phyloP scores from a whole-genome alignment of 257 asterid genomes.

The Rauvolfia tetraphylla region DNA sequence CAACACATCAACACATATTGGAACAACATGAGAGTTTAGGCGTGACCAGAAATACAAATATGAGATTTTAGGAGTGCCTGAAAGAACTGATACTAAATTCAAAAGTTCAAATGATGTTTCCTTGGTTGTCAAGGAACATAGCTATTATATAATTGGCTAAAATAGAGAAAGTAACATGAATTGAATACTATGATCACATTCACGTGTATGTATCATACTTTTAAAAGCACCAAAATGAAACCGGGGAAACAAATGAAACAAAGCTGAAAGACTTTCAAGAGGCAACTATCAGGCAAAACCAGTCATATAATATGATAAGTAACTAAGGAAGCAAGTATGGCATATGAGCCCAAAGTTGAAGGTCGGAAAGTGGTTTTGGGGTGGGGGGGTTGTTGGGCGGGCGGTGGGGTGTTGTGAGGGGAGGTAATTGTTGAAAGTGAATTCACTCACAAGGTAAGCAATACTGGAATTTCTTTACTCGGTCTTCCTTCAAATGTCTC shows the following conservation, averaged over 20 bases:
- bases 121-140: not conserved
- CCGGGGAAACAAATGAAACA: not conserved
- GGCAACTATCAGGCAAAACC: not conserved
- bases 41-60: not conserved
- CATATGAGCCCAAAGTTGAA: not conserved
- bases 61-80: not conserved
- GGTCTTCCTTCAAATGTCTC: constrained; percentile 72
- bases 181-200: not conserved
- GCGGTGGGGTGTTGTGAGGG: no score
- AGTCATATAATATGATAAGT: not conserved
- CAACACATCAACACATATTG: not conserved
- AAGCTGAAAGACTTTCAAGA: not conserved
- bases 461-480: constrained; percentile 80
- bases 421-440: no score
- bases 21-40: not conserved
- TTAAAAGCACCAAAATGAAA: constrained; percentile 1
- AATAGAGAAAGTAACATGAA: not conserved
- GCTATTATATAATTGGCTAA: not conserved
- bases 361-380: no score
- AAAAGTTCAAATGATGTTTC: not conserved
- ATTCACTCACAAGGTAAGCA: constrained; percentile 84
- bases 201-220: not conserved
- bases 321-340: constrained; percentile 9
- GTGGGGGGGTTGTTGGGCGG: no score
- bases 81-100: not conserved